Conservation (phyloP, 1,284 basidiomycete species). For the Mycena citricolor region DNA sequence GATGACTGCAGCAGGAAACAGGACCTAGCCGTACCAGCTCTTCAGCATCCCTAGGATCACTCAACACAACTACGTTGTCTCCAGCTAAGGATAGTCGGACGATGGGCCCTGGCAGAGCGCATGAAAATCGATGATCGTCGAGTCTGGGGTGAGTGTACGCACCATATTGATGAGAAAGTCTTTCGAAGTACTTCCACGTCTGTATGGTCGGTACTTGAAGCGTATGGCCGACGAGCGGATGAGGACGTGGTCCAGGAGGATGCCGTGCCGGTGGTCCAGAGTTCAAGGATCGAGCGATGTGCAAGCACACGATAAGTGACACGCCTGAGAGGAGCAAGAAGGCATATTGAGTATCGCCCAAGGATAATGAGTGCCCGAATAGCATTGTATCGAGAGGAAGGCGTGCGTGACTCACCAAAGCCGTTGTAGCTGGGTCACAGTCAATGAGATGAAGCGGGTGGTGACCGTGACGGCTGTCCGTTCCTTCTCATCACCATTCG, state of each 20-base stretch:
- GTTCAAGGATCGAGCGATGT: too few species aligned
- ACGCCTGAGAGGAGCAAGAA: too few species aligned
- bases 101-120: neutral
- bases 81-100: conserved; percentile 1
- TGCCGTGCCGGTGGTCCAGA: too few species aligned
- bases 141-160: neutral
- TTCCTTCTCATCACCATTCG: too few species aligned
- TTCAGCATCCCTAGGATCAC: neutral
- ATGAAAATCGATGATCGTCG: neutral
- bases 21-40: neutral
- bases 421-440: too few species aligned
- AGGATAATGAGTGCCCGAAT: too few species aligned
- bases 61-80: conserved; percentile 4
- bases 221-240: conserved; percentile 6
- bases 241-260: conserved; percentile 3
- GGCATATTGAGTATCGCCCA: too few species aligned
- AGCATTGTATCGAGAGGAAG: too few species aligned
- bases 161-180: conserved; percentile 3
- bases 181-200: conserved; percentile 7
- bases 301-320: too few species aligned
- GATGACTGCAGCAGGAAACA: neutral
- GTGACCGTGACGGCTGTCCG: too few species aligned
- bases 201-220: conserved; percentile 4
- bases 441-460: too few species aligned
- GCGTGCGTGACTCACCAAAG: too few species aligned